A percentile compares a stretch with the other conserved stretches of the same genome.
These are phyloP conservation scores for Westerdykella aurantiaca DNA, from an alignment of 2,329 filamentous ascomycete species.

Conservation along the genomic window DNA sequence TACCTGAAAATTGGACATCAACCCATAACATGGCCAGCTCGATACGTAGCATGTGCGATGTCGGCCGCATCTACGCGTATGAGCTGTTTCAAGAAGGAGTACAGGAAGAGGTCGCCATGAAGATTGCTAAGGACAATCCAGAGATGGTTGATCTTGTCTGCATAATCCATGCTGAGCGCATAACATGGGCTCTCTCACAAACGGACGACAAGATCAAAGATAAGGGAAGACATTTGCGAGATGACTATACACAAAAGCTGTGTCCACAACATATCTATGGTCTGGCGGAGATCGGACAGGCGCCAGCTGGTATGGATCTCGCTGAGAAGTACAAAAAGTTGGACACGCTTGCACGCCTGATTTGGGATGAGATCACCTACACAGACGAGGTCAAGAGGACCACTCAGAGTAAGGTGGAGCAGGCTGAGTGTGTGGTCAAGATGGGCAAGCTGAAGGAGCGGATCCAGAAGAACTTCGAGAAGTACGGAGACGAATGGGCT, in stretches of 20 bases:
- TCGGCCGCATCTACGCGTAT: conserved; percentile 38
- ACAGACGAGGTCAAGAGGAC: conserved; percentile 28
- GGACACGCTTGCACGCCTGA: conserved; percentile 53
- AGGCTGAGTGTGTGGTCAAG: conserved; percentile 32
- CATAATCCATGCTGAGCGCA: conserved; percentile 54
- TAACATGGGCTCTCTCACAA: conserved; percentile 53
- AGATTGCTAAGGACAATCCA: conserved; percentile 42
- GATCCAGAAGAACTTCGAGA: conserved; percentile 53
- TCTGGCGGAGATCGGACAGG: conserved; percentile 47
- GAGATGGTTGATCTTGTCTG: conserved; percentile 54
- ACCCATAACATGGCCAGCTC: conserved; percentile 44
- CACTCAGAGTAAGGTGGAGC: conserved; percentile 32
- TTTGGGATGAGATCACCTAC: conserved; percentile 43
- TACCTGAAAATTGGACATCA: conserved; percentile 85
- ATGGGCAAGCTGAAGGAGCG: conserved; percentile 42
- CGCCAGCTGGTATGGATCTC: conserved; percentile 54
- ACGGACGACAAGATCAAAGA: conserved; percentile 44
- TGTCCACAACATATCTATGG: conserved; percentile 40
- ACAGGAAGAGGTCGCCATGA: conserved; percentile 36
- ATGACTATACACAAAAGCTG: conserved; percentile 36
- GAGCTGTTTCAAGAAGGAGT: conserved; percentile 36
- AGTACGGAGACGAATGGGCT: conserved; percentile 61
- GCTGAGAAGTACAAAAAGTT: conserved; percentile 61
- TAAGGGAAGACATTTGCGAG: conserved; percentile 45
- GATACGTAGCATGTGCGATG: conserved; percentile 34